Evolutionary conservation across 2,329 filamentous ascomycete genomes (phyloP).

Genomic region (Sclerotiophoma versabilis): DNA sequence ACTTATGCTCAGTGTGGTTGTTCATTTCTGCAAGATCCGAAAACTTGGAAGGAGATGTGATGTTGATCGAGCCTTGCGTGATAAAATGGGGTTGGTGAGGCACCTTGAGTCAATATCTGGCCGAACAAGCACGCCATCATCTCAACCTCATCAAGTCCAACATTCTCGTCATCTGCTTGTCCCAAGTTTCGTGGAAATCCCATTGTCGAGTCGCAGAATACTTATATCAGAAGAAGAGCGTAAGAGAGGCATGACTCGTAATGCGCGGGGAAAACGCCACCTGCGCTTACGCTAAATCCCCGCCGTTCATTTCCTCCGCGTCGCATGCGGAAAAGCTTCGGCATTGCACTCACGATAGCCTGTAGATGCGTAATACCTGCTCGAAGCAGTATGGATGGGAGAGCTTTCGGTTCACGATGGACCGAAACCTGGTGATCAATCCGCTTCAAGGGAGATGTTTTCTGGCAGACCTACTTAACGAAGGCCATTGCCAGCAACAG

Average conservation of each 20-base stretch:
- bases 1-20: not conserved
- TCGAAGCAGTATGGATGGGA: not conserved
- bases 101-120: not conserved
- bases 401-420: not conserved
- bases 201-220: not conserved
- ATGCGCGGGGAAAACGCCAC: constrained; percentile 14
- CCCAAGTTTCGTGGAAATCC: not conserved
- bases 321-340: constrained; percentile 6
- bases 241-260: constrained; percentile 1
- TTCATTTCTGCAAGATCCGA: no score
- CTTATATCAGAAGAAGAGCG: not conserved
- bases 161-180: not conserved
- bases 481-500: no score
- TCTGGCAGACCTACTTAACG: constrained; percentile 1
- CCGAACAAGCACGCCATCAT: not conserved
- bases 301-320: constrained; percentile 4
- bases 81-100: not conserved
- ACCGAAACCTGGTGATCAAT: constrained; percentile 7
- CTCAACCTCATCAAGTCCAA: not conserved
- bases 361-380: not conserved
- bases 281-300: constrained; percentile 1
- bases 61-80: not conserved
- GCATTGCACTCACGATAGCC: not conserved
- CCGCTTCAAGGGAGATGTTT: constrained; percentile 1
- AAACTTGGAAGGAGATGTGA: not conserved